Conservation (phyloP, 2,329 filamentous ascomycete species). For the Claviceps maximensis region DNA sequence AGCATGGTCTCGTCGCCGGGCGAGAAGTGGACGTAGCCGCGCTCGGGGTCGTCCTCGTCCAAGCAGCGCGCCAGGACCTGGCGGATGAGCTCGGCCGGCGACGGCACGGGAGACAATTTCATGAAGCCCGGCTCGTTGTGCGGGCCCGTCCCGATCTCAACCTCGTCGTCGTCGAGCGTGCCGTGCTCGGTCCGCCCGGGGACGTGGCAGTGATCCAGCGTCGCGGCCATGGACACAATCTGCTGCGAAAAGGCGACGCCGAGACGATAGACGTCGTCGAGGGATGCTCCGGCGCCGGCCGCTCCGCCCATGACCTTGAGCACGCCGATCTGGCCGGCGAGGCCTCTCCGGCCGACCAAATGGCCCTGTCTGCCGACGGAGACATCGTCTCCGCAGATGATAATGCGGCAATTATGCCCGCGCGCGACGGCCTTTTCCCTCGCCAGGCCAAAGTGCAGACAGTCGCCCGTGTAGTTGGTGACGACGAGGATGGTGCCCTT, state of each 20-base stretch:
- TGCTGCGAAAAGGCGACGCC: conserved; percentile 35
- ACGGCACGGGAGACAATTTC: conserved; percentile 39
- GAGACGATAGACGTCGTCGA: conserved; percentile 37
- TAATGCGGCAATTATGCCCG: conserved; percentile 40
- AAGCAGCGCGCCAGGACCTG: conserved; percentile 48
- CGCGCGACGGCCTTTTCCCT: conserved; percentile 42
- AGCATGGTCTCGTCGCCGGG: conserved; percentile 36
- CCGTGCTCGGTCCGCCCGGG: conserved; percentile 36
- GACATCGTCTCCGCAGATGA: conserved; percentile 53
- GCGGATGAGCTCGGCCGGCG: conserved; percentile 35
- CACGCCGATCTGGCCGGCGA: conserved; percentile 48
- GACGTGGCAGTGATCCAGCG: conserved; percentile 48
- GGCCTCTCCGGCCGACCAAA: conserved; percentile 46
- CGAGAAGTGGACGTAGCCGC: conserved; percentile 35
- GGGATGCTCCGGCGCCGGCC: conserved; percentile 30
- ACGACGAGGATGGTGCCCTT: conserved; percentile 46
- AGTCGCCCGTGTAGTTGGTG: conserved; percentile 53
- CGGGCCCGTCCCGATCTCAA: conserved; percentile 53
- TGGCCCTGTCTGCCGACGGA: conserved; percentile 44
- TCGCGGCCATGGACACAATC: conserved; percentile 44
- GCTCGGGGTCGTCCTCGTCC: conserved; percentile 38
- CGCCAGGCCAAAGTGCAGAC: conserved; percentile 47
- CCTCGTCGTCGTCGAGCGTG: conserved; percentile 34
- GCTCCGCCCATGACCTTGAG: conserved; percentile 44
- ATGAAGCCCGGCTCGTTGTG: conserved; percentile 53